Conservation (phyloP, 2,329 filamentous ascomycete species). For the Colletotrichum kahawae region DNA sequence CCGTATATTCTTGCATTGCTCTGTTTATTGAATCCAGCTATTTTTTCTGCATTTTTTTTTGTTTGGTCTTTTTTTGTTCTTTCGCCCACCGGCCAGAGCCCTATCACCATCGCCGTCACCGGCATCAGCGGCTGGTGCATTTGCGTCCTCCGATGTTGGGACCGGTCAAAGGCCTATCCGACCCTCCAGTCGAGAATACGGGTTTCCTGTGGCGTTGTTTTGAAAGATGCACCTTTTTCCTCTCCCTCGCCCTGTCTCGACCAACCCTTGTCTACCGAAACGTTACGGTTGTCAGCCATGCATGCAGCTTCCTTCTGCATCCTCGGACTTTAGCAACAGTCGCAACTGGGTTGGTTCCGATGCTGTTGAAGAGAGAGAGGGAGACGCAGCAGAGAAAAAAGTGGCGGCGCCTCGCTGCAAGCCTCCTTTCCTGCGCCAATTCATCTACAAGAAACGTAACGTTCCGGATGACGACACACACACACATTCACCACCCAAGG, state of each 20-base stretch:
- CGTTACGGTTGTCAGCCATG: not conserved
- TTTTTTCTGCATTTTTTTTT: not conserved
- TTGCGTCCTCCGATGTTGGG: not conserved
- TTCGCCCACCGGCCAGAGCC: too few species aligned
- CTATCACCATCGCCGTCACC: not conserved
- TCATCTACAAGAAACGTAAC: not conserved
- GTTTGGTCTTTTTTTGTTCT: not conserved
- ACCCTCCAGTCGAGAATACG: slow-evolving; percentile 2
- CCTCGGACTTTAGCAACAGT: not conserved
- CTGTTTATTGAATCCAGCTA: not conserved
- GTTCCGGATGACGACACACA: not conserved
- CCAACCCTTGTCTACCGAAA: not conserved
- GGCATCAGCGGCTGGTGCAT: not conserved
- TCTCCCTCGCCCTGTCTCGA: not conserved
- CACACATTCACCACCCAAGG: not conserved
- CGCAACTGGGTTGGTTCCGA: not conserved
- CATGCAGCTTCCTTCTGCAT: not conserved
- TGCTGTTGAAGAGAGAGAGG: not conserved
- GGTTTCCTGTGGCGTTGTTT: not conserved
- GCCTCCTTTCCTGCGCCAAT: not conserved
- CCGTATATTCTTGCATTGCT: not conserved
- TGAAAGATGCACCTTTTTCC: not conserved
- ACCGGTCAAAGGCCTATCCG: not conserved
- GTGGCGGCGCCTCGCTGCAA: not conserved
- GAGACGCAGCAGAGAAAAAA: not conserved